Conservation (phyloP, 2,329 filamentous ascomycete species). For the Pyricularia pennisetigena region DNA sequence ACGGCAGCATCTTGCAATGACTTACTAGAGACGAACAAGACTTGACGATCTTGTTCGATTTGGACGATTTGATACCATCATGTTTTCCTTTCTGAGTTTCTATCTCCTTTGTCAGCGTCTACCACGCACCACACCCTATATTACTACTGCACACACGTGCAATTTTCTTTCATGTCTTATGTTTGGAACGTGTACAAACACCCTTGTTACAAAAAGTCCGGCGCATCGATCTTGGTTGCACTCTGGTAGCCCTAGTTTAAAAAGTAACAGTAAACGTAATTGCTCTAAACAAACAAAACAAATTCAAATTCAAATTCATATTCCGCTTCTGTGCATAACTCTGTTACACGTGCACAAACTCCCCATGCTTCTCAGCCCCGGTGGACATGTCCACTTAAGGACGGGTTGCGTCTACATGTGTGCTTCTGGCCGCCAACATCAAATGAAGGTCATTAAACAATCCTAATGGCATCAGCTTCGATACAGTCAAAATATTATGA, state of each 20-base stretch:
- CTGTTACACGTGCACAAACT: background rate
- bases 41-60: background rate
- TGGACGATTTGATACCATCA: slow-evolving; percentile 1
- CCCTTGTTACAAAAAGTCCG: background rate
- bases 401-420: too few relatives aligned
- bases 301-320: background rate
- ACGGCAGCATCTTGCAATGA: background rate
- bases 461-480: background rate
- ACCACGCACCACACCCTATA: background rate
- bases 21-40: background rate
- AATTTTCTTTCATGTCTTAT: background rate
- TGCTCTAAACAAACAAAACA: background rate
- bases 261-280: background rate
- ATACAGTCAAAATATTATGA: background rate
- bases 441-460: background rate
- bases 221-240: background rate
- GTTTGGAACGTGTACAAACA: background rate
- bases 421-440: background rate
- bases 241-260: background rate
- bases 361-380: background rate
- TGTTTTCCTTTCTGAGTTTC: background rate
- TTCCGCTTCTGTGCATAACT: background rate
- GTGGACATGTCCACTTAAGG: too few relatives aligned
- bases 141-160: background rate
- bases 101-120: background rate